Evolutionary conservation across 768 basidiomycete genomes (phyloP).

Genomic region (Naganishia onofrii): DNA sequence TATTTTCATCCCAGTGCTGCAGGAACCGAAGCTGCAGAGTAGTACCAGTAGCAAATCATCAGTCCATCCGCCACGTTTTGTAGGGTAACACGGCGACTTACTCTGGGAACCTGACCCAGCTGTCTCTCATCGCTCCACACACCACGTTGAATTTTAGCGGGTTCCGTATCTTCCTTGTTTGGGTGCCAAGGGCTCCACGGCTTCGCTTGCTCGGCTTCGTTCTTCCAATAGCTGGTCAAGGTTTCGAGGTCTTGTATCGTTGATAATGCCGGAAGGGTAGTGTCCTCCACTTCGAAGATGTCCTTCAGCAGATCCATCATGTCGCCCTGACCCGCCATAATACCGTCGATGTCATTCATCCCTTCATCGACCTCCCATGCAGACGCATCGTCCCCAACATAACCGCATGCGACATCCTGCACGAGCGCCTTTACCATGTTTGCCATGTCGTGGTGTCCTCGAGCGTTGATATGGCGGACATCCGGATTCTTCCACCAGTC

Average conservation of each 20-base stretch:
- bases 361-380: not conserved
- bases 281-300: not conserved
- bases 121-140: conserved; percentile 26
- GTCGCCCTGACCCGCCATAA: not conserved
- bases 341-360: not conserved
- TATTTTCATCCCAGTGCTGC: conserved; percentile 28
- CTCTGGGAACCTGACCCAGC: conserved; percentile 28
- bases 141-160: conserved; percentile 5
- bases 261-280: not conserved
- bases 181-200: conserved; percentile 30
- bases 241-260: not conserved
- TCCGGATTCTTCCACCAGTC: conserved; percentile 50
- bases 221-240: conserved; percentile 12
- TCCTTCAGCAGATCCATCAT: conserved; percentile 6
- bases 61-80: not conserved
- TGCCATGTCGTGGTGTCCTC: conserved; percentile 47
- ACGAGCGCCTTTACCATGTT: conserved; percentile 44
- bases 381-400: conserved; percentile 27
- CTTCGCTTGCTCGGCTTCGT: conserved; percentile 26
- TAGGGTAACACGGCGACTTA: conserved; percentile 1
- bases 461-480: conserved; percentile 46
- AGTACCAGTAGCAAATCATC: not conserved
- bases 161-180: conserved; percentile 23
- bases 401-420: conserved; percentile 42
- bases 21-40: conserved; percentile 27